phyloP scores from a whole-genome alignment of 1,284 basidiomycete species.

The Hemileia vastatrix region DNA sequence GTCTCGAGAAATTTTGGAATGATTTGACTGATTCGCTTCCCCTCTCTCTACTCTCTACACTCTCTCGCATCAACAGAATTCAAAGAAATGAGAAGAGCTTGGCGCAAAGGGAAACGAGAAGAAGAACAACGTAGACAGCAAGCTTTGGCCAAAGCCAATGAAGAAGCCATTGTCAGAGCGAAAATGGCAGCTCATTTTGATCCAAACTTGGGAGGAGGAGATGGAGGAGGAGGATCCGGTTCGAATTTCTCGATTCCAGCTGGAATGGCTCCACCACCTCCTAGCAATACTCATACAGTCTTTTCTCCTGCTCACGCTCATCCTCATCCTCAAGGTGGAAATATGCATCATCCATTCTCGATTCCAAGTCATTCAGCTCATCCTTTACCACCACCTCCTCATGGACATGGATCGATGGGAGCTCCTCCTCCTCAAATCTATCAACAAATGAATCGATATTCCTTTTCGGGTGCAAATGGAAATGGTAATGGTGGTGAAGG shows the following conservation, averaged over 20 bases:
- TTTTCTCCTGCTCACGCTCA: neutral
- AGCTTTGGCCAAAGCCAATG: constrained; percentile 2
- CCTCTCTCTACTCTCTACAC: neutral
- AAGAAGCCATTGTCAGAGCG: constrained; percentile 2
- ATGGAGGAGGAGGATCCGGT: neutral
- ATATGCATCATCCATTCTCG: too few species aligned
- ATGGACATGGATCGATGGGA: too few species aligned
- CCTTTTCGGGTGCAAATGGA: too few species aligned
- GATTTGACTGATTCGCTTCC: too few species aligned
- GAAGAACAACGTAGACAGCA: too few species aligned
- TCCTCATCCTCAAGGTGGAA: neutral
- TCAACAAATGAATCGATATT: too few species aligned
- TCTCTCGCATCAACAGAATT: constrained; percentile 60
- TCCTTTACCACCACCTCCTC: too few species aligned
- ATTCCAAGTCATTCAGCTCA: too few species aligned
- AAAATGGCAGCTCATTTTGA: constrained; percentile 1
- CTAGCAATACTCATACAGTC: neutral
- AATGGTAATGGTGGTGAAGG: too few species aligned
- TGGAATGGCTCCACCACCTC: neutral
- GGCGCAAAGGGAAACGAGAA: constrained; percentile 86
- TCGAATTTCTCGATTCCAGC: too few species aligned
- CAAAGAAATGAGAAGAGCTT: constrained; percentile 89
- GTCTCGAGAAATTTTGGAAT: too few species aligned
- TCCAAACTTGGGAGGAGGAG: neutral
- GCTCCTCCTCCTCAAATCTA: too few species aligned